phyloP scores from a whole-genome alignment of 129 eudicot genomes.

The Scalesia atractyloides region DNA sequence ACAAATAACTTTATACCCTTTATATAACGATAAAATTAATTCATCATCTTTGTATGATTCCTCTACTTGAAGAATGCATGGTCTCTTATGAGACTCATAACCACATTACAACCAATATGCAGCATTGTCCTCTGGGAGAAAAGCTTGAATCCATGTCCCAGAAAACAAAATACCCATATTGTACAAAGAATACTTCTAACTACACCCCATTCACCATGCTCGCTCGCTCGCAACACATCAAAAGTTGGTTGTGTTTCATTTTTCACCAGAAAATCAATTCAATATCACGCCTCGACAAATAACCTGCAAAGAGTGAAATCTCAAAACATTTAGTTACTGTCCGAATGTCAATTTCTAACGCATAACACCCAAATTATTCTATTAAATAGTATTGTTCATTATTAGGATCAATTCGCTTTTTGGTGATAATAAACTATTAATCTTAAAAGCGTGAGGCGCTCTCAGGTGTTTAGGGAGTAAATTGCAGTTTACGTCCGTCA shows the following conservation, averaged over 20 bases:
- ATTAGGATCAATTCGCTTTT: too few species aligned
- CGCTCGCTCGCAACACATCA: not conserved
- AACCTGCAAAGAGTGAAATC: not conserved
- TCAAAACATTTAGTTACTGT: not conserved
- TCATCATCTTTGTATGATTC: constrained; percentile 4
- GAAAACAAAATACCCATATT: constrained; percentile 14
- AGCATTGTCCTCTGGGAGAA: not conserved
- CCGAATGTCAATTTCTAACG: not conserved
- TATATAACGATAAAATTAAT: not conserved
- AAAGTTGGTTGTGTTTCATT: not conserved
- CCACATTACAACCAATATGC: constrained; percentile 22
- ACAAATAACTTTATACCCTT: not conserved
- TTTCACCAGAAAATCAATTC: not conserved
- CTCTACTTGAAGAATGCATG: not conserved
- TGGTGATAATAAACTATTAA: too few species aligned
- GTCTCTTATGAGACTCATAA: not conserved
- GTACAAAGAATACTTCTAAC: constrained; percentile 28
- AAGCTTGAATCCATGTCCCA: not conserved
- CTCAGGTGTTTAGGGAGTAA: too few species aligned
- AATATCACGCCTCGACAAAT: not conserved
- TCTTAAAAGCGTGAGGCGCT: too few species aligned
- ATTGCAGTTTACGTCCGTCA: too few species aligned
- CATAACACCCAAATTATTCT: not conserved
- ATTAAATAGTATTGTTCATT: too few species aligned
- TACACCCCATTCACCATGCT: not conserved